Base-by-base conservation (phyloP, 805 yeast species). In the Candida caryicola region DNA sequence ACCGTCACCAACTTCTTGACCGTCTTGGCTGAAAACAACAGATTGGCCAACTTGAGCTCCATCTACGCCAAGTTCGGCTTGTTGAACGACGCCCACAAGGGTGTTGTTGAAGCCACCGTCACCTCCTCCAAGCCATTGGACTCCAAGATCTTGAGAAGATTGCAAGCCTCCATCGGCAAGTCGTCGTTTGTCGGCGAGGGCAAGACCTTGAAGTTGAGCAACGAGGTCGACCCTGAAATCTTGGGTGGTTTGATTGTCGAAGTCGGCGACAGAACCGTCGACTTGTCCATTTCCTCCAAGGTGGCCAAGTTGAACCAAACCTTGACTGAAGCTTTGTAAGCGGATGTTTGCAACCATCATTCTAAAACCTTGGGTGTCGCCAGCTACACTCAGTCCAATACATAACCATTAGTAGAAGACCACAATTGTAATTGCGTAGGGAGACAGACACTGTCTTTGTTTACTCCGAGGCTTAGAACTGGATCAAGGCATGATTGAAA, bases 221-320 rank as follows among this genome's bases (percentile, higher is more conserved):
- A 89, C 76, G 74, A 74, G 49, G 85, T 91, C 47, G 81, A 88
- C 73, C 87, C 96, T 49, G 93, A 85, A 50, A 86, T 93, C 62
- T 76, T 86, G 64, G 99, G 99, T 61, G 99, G 99, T 57, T 79
- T 93, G 64, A 73, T 93, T 53, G 95, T 93, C 44, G 96, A 90
- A 71, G 87, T 93, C 56, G 96, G 91, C 60, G 99, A 91, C 74
- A 87, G 84, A 69, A 90, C 98, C 47, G 96, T 89, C 56, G 99
- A 93, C 71, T 77, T 91, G 65, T 83, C 95, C 43, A 79, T 93
- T 52, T 75, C 90, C 44, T 67, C 85, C 60, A 89, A 84, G 77
- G 80, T 93, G 62, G 74, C 85, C 64, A 88, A 79, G 73, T 82
- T 90, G 69, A 93, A 93, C 85, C 80, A 85, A 68, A 80, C 84